phyloP scores from a whole-genome alignment of 495 filamentous ascomycete genomes.

The Venustampulla echinocandica region DNA sequence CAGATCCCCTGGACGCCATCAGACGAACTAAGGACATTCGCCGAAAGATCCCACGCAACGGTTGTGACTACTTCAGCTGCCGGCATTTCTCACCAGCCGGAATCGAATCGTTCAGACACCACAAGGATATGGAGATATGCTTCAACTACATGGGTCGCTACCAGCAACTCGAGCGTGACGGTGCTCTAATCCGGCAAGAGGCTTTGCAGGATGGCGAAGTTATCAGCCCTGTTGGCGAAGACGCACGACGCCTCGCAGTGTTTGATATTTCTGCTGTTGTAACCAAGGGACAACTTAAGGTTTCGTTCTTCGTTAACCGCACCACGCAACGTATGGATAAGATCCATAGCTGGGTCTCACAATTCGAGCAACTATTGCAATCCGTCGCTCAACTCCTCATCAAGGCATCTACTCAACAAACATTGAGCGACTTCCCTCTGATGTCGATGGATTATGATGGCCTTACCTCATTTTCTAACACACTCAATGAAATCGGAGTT shows the following conservation, averaged over 20 bases:
- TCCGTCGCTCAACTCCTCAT: constrained; percentile 31
- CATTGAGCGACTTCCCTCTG: constrained; percentile 23
- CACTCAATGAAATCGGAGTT: constrained; percentile 31
- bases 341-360: constrained; percentile 27
- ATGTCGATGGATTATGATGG: constrained; percentile 22
- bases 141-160: constrained; percentile 40
- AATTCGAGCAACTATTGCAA: constrained; percentile 16
- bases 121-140: constrained; percentile 10
- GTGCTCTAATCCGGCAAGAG: constrained; percentile 23
- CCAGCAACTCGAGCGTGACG: constrained; percentile 29
- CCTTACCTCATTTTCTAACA: constrained; percentile 4
- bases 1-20: constrained; percentile 19
- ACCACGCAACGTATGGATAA: constrained; percentile 26
- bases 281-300: constrained; percentile 11
- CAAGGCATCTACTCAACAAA: constrained; percentile 33
- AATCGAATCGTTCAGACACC: not conserved
- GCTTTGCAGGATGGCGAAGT: constrained; percentile 10
- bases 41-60: constrained; percentile 30
- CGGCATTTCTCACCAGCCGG: not conserved
- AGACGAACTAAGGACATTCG: constrained; percentile 36
- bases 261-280: constrained; percentile 23
- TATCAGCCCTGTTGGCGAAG: constrained; percentile 35
- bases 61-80: constrained; percentile 38
- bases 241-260: constrained; percentile 26
- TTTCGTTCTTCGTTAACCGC: constrained; percentile 26